Evolutionary conservation across 108 stramenopile species (phyloP).

Genomic region (Skeletonema costatum): DNA sequence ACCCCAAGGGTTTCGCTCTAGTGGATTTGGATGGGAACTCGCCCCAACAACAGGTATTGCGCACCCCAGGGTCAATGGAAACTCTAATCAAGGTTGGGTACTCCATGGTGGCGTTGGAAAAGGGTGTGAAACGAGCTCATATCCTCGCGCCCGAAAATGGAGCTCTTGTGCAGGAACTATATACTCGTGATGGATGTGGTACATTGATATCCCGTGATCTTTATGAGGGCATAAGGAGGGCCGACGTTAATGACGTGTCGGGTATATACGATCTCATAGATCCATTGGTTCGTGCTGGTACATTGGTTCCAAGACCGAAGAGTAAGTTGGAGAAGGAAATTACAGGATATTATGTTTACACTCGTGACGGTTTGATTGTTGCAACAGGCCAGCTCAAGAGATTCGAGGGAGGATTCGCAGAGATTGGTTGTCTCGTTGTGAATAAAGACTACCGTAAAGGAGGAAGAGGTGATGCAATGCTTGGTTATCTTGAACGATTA

Average conservation of each 20-base stretch:
- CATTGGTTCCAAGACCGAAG: slow-evolving; percentile 80
- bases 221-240: slow-evolving; percentile 93
- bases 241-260: slow-evolving; percentile 82
- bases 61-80: slow-evolving; percentile 45
- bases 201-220: slow-evolving; percentile 92
- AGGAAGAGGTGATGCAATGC: slow-evolving; percentile 94
- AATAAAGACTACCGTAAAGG: slow-evolving; percentile 80
- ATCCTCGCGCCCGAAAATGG: slow-evolving; percentile 83
- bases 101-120: slow-evolving; percentile 77
- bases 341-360: slow-evolving; percentile 88
- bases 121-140: slow-evolving; percentile 91
- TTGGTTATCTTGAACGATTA: slow-evolving; percentile 93
- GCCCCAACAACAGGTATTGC: slow-evolving; percentile 31
- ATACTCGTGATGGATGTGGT: slow-evolving; percentile 94
- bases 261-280: slow-evolving; percentile 87
- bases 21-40: slow-evolving; percentile 42
- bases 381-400: slow-evolving; percentile 87
- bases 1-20: slow-evolving; percentile 67
- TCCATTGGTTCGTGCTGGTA: slow-evolving; percentile 86
- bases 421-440: slow-evolving; percentile 95
- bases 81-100: slow-evolving; percentile 80
- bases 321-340: slow-evolving; percentile 82
- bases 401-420: slow-evolving; percentile 87
- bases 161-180: slow-evolving; percentile 92
- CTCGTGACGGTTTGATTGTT: slow-evolving; percentile 85